These are phyloP conservation scores for Chaetomiaceae sp. DNA, from an alignment of 2,329 filamentous ascomycete genomes.

Conservation along the genomic window DNA sequence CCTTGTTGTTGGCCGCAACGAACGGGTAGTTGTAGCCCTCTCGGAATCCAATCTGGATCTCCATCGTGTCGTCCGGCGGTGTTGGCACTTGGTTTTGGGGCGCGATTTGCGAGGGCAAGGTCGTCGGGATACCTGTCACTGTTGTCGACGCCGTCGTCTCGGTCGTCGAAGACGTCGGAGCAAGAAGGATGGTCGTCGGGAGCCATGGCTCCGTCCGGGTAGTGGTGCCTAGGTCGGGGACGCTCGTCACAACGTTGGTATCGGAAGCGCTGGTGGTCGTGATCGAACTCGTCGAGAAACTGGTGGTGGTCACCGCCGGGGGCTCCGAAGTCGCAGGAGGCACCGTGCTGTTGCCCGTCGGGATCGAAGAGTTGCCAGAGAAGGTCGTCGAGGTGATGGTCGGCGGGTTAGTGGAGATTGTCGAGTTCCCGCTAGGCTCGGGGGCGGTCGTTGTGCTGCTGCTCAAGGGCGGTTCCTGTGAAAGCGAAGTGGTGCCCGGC, in stretches of 20 bases:
- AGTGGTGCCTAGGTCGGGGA: conserved; percentile 6
- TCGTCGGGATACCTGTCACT: conserved; percentile 51
- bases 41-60: conserved; percentile 82
- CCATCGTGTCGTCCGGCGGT: conserved; percentile 59
- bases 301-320: background rate
- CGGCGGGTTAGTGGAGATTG: conserved; percentile 1
- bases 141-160: conserved; percentile 19
- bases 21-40: conserved; percentile 80
- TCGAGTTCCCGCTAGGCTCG: conserved; percentile 2
- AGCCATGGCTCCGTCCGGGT: conserved; percentile 48
- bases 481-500: background rate
- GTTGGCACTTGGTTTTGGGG: conserved; percentile 54
- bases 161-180: conserved; percentile 41
- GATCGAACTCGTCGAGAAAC: background rate
- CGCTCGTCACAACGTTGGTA: conserved; percentile 17
- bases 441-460: background rate
- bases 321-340: conserved; percentile 1
- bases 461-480: background rate
- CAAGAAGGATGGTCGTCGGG: conserved; percentile 58
- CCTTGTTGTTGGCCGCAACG: conserved; percentile 65
- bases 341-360: conserved; percentile 6
- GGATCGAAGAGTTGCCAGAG: background rate
- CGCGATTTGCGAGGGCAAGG: conserved; percentile 70
- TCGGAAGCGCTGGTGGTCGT: background rate
- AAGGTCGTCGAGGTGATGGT: background rate